Conservation (phyloP, 1,284 basidiomycete species). For the Pseudozyma sp. region DNA sequence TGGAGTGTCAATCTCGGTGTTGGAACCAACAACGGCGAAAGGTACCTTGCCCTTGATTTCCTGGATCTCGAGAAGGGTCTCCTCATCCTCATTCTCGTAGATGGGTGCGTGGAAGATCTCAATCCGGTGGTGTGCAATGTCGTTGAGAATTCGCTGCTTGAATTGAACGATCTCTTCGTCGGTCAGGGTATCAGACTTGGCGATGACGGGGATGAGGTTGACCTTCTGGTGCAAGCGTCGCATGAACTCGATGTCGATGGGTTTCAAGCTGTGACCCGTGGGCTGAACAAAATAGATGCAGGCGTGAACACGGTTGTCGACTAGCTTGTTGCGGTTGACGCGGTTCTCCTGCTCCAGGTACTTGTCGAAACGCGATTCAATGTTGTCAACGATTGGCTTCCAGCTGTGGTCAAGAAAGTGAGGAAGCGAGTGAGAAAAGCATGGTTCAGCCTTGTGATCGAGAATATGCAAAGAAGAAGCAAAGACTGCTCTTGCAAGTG, state of each 20-base stretch:
- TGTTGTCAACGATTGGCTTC: conserved; percentile 68
- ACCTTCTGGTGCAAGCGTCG: conserved; percentile 66
- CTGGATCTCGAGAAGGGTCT: conserved; percentile 65
- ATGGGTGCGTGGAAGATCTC: conserved; percentile 66
- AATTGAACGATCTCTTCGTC: conserved; percentile 62
- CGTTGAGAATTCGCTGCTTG: conserved; percentile 66
- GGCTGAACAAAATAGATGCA: conserved; percentile 69
- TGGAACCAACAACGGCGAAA: conserved; percentile 67
- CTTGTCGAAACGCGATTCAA: conserved; percentile 67
- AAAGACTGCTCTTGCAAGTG: background rate
- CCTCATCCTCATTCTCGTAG: conserved; percentile 66
- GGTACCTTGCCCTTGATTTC: conserved; percentile 67
- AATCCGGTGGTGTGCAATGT: conserved; percentile 67
- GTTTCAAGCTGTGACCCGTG: conserved; percentile 66
- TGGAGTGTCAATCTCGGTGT: conserved; percentile 65
- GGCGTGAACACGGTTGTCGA: conserved; percentile 68
- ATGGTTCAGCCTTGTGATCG: background rate
- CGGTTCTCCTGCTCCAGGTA: conserved; percentile 69
- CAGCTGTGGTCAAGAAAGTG: conserved; percentile 40
- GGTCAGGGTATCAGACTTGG: conserved; percentile 67
- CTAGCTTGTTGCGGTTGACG: conserved; percentile 65
- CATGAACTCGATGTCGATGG: conserved; percentile 69
- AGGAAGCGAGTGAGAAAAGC: background rate
- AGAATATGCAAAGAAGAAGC: background rate
- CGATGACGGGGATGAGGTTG: conserved; percentile 68